Conservation (phyloP, 805 yeast species). For the Cyberlindnera bimundalis region DNA sequence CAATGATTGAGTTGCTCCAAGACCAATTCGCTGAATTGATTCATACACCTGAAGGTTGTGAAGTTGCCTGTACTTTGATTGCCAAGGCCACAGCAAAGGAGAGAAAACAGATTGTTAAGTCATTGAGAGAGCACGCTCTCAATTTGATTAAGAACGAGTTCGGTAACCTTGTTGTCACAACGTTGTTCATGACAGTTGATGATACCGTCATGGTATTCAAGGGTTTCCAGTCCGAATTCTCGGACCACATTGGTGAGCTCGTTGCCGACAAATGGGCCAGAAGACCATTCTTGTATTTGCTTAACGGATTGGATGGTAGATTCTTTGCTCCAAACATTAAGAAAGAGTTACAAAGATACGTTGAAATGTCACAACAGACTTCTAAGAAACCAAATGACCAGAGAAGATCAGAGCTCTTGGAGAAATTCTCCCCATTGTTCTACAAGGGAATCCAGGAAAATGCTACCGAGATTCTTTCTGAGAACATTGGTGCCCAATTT, state of each 20-base stretch:
- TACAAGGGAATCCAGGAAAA: conserved; percentile 51
- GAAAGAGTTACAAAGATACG: conserved; percentile 57
- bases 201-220: conserved; percentile 84
- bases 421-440: conserved; percentile 62
- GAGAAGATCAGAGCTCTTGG: conserved; percentile 68
- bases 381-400: conserved; percentile 81
- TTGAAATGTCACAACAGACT: conserved; percentile 59
- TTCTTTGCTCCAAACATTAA: conserved; percentile 73
- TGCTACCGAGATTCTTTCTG: conserved; percentile 51
- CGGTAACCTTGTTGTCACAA: conserved; percentile 78
- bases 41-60: conserved; percentile 92
- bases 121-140: conserved; percentile 71
- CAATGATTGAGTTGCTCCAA: conserved; percentile 73
- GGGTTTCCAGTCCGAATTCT: conserved; percentile 60
- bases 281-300: conserved; percentile 80
- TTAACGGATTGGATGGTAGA: conserved; percentile 75
- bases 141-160: conserved; percentile 78
- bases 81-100: conserved; percentile 89
- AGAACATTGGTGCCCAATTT: conserved; percentile 81
- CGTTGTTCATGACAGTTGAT: conserved; percentile 83
- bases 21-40: conserved; percentile 94
- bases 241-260: conserved; percentile 49
- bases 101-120: conserved; percentile 71
- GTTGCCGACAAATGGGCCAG: conserved; percentile 74
- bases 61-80: conserved; percentile 78